Evolutionary conservation across 2,329 filamentous ascomycete genomes (phyloP).

Genomic region (Verticillium tricorpus): DNA sequence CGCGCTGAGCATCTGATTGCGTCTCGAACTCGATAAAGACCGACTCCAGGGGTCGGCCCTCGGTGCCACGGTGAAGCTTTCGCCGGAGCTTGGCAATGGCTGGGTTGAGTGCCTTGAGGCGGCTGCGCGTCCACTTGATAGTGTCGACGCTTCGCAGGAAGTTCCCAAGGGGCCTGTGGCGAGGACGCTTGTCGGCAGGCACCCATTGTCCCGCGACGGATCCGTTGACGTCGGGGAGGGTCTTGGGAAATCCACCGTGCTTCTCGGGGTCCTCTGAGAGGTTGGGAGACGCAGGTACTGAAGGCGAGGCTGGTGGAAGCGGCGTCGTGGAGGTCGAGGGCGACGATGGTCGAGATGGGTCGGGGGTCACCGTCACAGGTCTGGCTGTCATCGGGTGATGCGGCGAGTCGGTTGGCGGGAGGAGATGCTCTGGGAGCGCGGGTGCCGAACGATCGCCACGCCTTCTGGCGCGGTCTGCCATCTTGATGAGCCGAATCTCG

Average conservation of each 20-base stretch:
- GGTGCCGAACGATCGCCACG: conserved; percentile 29
- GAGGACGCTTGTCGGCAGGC: conserved; percentile 66
- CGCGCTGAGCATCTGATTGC: conserved; percentile 78
- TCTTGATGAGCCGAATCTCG: conserved; percentile 75
- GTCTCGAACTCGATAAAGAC: conserved; percentile 91
- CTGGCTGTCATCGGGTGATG: conserved; percentile 22
- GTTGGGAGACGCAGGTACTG: neutral
- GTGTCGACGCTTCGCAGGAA: conserved; percentile 90
- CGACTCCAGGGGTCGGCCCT: conserved; percentile 57
- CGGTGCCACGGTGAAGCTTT: conserved; percentile 57
- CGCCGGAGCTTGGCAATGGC: conserved; percentile 60
- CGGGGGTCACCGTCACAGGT: conserved; percentile 21
- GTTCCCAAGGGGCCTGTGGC: conserved; percentile 62
- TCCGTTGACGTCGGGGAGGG: conserved; percentile 35
- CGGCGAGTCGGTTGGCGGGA: conserved; percentile 16
- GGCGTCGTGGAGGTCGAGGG: neutral
- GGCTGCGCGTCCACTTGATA: conserved; percentile 77
- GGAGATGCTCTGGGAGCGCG: neutral
- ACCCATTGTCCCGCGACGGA: conserved; percentile 71
- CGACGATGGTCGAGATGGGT: neutral
- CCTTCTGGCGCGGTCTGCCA: conserved; percentile 60
- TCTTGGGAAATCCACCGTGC: conserved; percentile 20
- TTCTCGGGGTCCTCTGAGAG: conserved; percentile 13
- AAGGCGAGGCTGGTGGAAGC: neutral
- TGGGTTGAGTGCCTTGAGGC: conserved; percentile 32